A percentile compares a stretch with the other conserved stretches of the same genome.
phyloP scores from a whole-genome alignment of 2,329 filamentous ascomycete genomes.

The Gremmenia infestans region DNA sequence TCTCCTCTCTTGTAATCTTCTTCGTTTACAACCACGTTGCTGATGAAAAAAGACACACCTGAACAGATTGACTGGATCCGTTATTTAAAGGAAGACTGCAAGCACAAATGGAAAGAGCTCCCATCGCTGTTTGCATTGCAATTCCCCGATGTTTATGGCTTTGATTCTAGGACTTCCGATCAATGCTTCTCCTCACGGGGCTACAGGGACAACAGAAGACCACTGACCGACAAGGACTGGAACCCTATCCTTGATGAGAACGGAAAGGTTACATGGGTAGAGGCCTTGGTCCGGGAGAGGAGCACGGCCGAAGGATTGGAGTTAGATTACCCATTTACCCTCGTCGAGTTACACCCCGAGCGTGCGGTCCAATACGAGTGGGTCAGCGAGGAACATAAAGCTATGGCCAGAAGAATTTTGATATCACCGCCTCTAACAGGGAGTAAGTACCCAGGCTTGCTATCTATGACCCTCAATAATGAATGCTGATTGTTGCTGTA shows the following conservation, averaged over 20 bases:
- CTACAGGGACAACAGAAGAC: constrained; percentile 12
- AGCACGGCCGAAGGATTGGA: constrained; percentile 4
- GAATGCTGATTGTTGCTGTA: not conserved
- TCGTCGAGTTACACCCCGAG: constrained; percentile 12
- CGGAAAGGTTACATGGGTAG: not conserved
- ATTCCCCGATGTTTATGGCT: not conserved
- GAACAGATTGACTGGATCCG: constrained; percentile 12
- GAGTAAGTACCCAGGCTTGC: not conserved
- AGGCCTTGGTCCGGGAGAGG: constrained; percentile 5
- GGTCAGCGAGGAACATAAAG: constrained; percentile 11
- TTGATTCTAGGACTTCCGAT: constrained; percentile 1
- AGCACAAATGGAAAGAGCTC: constrained; percentile 2
- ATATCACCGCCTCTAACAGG: not conserved
- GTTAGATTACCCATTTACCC: constrained; percentile 6
- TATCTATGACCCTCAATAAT: too few relatives aligned
- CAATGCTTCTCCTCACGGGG: constrained; percentile 16
- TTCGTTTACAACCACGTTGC: not conserved
- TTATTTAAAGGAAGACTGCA: constrained; percentile 11
- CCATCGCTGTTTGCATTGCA: not conserved
- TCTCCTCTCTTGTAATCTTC: not conserved
- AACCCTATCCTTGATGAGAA: not conserved
- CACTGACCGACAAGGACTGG: constrained; percentile 5
- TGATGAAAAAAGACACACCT: constrained; percentile 10
- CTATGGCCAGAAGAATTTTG: constrained; percentile 3
- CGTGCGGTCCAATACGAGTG: constrained; percentile 9